These are phyloP conservation scores for Russula lepida DNA, from an alignment of 768 basidiomycete genomes.

Conservation along the genomic window DNA sequence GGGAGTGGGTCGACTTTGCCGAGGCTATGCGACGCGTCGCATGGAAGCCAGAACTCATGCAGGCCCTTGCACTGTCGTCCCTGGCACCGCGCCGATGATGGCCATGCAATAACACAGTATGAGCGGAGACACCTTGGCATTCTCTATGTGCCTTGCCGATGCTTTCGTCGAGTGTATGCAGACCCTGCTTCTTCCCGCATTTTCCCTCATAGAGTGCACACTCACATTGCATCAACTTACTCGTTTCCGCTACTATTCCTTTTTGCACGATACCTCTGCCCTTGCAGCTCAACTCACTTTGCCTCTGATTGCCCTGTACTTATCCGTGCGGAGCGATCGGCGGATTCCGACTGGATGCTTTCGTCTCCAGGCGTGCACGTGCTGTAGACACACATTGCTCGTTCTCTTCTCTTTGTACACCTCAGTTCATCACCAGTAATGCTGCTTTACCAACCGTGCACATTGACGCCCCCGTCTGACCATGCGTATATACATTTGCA, in stretches of 20 bases:
- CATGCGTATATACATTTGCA: background rate
- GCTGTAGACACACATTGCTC: constrained; percentile 6
- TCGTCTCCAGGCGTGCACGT: background rate
- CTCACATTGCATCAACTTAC: constrained; percentile 20
- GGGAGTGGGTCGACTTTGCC: constrained; percentile 85
- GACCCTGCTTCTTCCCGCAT: background rate
- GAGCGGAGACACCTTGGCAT: background rate
- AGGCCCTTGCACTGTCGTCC: constrained; percentile 64
- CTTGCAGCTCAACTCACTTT: constrained; percentile 11
- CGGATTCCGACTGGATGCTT: background rate
- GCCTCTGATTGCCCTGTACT: constrained; percentile 1
- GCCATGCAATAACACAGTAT: background rate
- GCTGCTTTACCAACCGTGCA: background rate
- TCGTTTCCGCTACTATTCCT: constrained; percentile 14
- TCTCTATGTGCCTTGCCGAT: background rate
- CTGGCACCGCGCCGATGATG: constrained; percentile 49
- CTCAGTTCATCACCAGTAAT: constrained; percentile 2
- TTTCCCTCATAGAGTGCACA: constrained; percentile 16
- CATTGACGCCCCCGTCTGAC: background rate
- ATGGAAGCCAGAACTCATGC: constrained; percentile 81
- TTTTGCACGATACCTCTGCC: constrained; percentile 19
- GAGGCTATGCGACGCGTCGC: constrained; percentile 66
- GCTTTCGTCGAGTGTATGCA: background rate
- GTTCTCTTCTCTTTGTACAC: constrained; percentile 14
- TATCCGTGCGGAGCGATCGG: background rate